Evolutionary conservation across 352 stramenopile species (phyloP), one percentile per base, ranked within the genome.

Genomic region (Pythium monospermum): DNA sequence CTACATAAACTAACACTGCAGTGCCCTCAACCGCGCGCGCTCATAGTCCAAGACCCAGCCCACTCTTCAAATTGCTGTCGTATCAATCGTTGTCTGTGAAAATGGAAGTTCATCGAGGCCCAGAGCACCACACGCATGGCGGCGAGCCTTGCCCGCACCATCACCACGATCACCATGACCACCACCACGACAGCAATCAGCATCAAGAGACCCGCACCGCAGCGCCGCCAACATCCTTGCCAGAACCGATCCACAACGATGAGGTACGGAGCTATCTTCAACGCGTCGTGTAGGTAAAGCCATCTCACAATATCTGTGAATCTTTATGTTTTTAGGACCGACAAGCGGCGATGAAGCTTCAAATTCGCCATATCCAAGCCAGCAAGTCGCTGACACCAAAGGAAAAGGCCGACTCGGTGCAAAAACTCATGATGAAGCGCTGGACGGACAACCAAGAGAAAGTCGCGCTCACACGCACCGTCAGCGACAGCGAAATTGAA

Each of bases 341-440:
- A 19, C 76, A 85, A 53, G 63, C 71, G 3, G 43, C 65, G 13
- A 28, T 93, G 35, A 91, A 93, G 57, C 66, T 64, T 4, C 76
- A 88, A 40, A 93, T 93, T 53, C 69, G 76, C 0, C 57, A 90
- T 53, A 91, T 93, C 49, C 80, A 93, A 47, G 74, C 80, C 23
- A 88, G 76, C 47, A 81, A 73, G 22, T 83, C 76, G 28, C 54
- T 93, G 6, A 90, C 77, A 1, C 77, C 77, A 13, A 88, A 90
- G 56, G 76, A 90, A 63, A 93, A 93, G 51, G 79, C 79, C 19
- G 76, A 91, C 42, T 86, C 70, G 10, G 75, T 93, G 32, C 79
- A 93, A 49, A 84, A 85, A 27, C 71, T 93, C 27, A 93, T 93
- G 83, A 93, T 91, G 80, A 82, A 91, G 61, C 58, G 79, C 26